Evolutionary conservation across 495 filamentous ascomycete species (phyloP), one percentile per base, ranked within the genome.

Genomic region (Peziza echinospora): DNA sequence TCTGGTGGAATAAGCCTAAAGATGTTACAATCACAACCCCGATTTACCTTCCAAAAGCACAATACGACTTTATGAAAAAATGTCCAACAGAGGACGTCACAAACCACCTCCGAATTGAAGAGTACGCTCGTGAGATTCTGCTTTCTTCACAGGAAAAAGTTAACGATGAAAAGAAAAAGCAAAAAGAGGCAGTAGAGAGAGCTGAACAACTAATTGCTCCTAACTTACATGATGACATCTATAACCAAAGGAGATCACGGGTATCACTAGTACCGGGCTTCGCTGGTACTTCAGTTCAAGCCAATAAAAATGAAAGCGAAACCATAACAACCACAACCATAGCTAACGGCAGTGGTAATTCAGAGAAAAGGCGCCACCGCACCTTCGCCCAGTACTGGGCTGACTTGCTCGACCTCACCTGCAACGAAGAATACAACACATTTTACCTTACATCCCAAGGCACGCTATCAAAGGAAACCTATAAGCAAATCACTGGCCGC

Each of bases 1-100:
- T 48, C 13, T 52, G 50, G 50, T 52, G 48, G 25, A 1, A 26
- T 11, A 52, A 52, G 34, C 50, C 50, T 8, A 17, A 44, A 7
- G 41, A 49, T 21, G 39, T 52, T 11, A 17, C 19, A 5, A 17
- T 37, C 13, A 37, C 19, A 17, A 37, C 30, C 30, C 30, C 30
- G 19, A 11, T 37, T 37, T 13, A 17, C 30, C 30, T 37, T 37
- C 30, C 30, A 13, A n/a, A n/a, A n/a, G n/a, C n/a, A n/a, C n/a
- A n/a, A n/a, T 7, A 37, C 30, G 3, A 1, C 13, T 13, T 13
- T 6, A 13, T 37, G 13, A 6, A 4, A 11, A 37, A 13, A 17
- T 3, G 0, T 7, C 2, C 13, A 37, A 37, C 6, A 37, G 3
- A 37, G 3, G 30, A 37, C 30, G 1, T 37, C 6, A 37, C 30